A percentile compares a stretch with the other conserved stretches of the same genome.
These are phyloP conservation scores for Talinum fruticosum DNA, from an alignment of 148 eudicot species.

Conservation along the genomic window DNA sequence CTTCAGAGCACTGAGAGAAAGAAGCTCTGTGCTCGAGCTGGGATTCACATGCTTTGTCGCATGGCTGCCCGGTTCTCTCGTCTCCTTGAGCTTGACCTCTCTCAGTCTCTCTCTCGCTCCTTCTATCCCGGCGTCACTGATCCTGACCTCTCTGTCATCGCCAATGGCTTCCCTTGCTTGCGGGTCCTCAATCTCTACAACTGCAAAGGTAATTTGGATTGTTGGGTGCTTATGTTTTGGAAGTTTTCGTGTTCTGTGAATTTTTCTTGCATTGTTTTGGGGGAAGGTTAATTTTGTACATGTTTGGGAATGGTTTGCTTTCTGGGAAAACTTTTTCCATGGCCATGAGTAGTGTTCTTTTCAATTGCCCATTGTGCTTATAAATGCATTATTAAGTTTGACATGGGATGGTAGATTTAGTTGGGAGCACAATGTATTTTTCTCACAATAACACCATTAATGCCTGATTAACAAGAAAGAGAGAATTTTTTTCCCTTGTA, in stretches of 20 bases:
- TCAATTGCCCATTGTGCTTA: not conserved
- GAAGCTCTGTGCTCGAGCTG: conserved; percentile 82
- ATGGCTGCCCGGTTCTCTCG: conserved; percentile 65
- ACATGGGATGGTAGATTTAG: not conserved
- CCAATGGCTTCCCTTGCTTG: conserved; percentile 53
- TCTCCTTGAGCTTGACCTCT: conserved; percentile 60
- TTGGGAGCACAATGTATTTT: not conserved
- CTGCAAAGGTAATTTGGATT: conserved; percentile 55
- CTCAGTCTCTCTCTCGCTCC: conserved; percentile 69
- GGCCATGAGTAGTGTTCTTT: not conserved
- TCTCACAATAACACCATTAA: too few relatives aligned
- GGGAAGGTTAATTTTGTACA: too few relatives aligned
- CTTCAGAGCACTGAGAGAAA: conserved; percentile 75
- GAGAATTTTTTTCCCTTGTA: not conserved
- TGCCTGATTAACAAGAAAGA: not conserved
- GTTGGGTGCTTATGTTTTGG: not conserved
- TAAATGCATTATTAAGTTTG: not conserved
- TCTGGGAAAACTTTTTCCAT: not conserved
- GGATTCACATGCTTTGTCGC: conserved; percentile 79
- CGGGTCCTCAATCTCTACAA: conserved; percentile 49
- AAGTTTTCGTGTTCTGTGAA: not conserved
- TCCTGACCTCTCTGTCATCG: conserved; percentile 68
- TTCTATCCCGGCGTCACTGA: conserved; percentile 88
- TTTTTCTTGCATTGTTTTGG: not conserved
- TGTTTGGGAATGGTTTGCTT: not conserved